These are phyloP conservation scores for Rubia yunnanensis DNA, from an alignment of 257 asterid species.

Conservation along the genomic window DNA sequence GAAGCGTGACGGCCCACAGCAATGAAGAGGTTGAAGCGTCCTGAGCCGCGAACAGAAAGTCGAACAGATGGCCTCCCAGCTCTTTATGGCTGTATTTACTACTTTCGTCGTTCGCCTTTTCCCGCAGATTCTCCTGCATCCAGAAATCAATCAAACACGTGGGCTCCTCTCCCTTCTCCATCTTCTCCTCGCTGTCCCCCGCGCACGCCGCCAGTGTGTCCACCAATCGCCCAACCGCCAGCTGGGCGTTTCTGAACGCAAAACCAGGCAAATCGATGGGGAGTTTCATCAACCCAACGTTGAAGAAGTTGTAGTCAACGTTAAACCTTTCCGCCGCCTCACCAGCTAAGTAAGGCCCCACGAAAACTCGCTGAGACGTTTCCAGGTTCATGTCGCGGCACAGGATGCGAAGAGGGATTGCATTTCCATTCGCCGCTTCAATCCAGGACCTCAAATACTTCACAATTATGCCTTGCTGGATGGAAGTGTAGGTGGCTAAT, in stretches of 20 bases:
- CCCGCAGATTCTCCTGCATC: constrained; percentile 56
- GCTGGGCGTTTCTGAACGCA: constrained; percentile 71
- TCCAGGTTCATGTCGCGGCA: constrained; percentile 85
- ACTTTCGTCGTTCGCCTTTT: constrained; percentile 21
- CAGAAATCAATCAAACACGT: constrained; percentile 74
- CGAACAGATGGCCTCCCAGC: constrained; percentile 75
- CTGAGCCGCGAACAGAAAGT: constrained; percentile 78
- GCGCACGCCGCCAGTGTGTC: constrained; percentile 56
- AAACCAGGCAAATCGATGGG: constrained; percentile 88
- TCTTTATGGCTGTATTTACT: constrained; percentile 25
- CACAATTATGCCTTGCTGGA: constrained; percentile 60
- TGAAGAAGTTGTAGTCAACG: constrained; percentile 60
- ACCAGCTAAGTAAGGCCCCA: constrained; percentile 51
- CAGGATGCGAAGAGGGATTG: constrained; percentile 52
- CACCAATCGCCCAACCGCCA: constrained; percentile 49
- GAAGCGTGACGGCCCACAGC: constrained; percentile 66
- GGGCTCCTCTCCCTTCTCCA: constrained; percentile 58
- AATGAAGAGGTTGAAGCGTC: constrained; percentile 86
- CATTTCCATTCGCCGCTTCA: constrained; percentile 1
- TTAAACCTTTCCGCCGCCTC: constrained; percentile 51
- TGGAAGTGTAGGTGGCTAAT: constrained; percentile 46
- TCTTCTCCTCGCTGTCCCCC: constrained; percentile 45
- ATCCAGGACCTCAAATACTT: constrained; percentile 55
- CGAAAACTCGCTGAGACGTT: constrained; percentile 85
- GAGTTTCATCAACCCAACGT: constrained; percentile 71